A percentile compares a stretch with the other conserved stretches of the same genome.
Conservation (phyloP, 2,329 filamentous ascomycete species). For the Talaromyces funiculosus region DNA sequence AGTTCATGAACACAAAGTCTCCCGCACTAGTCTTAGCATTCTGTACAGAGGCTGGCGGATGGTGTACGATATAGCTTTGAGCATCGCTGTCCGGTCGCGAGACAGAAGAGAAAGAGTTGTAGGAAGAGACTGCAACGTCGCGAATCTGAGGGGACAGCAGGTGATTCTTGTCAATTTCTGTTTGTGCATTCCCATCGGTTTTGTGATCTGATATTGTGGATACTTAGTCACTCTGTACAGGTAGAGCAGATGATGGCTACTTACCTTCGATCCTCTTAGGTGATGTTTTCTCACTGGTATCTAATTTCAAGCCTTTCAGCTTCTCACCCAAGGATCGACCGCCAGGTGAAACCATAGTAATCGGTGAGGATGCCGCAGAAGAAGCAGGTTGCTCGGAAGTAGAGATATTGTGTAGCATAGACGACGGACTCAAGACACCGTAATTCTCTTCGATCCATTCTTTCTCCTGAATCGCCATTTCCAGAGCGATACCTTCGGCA, state of each 20-base stretch:
- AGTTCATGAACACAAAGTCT: conserved; percentile 27
- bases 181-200: not conserved
- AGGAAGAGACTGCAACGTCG: too few species aligned
- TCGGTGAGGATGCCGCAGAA: conserved; percentile 22
- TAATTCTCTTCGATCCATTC: conserved; percentile 83
- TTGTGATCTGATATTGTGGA: conserved; percentile 3
- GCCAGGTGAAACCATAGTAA: conserved; percentile 53
- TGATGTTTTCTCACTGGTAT: conserved; percentile 64
- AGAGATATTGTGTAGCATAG: conserved; percentile 37
- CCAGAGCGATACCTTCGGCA: conserved; percentile 72
- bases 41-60: conserved; percentile 36
- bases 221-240: not conserved
- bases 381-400: conserved; percentile 18
- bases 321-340: conserved; percentile 72
- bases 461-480: conserved; percentile 78
- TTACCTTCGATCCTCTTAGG: conserved; percentile 50
- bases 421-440: conserved; percentile 39
- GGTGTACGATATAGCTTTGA: conserved; percentile 29
- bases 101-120: too few species aligned
- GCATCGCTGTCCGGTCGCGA: conserved; percentile 17
- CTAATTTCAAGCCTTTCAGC: conserved; percentile 70
- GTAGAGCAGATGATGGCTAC: conserved; percentile 13
- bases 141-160: too few species aligned
- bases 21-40: conserved; percentile 32
- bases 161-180: too few species aligned